Percentiles rank a stretch among this genome's conserved stretches.
Evolutionary conservation across 352 stramenopile genomes (phyloP).

Genomic region (Phytophthora ramorum): DNA sequence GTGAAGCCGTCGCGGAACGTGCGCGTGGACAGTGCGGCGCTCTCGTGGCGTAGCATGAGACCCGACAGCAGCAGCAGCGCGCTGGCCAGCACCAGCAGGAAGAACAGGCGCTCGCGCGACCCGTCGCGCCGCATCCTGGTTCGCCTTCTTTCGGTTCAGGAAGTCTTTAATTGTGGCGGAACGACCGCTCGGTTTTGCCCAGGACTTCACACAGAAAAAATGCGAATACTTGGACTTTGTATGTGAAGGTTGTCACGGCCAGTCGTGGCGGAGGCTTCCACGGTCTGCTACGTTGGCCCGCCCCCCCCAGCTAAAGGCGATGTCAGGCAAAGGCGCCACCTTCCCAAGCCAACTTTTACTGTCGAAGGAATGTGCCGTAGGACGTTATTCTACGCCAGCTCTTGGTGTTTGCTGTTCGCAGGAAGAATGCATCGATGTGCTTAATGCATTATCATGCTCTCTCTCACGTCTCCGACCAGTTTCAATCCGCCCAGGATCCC

Average conservation of each 20-base stretch:
- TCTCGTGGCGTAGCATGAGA: slow-evolving; percentile 67
- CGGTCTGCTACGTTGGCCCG: slow-evolving; percentile 8
- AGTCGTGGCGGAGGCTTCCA: no score
- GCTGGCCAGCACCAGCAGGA: slow-evolving; percentile 54
- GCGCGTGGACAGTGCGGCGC: slow-evolving; percentile 35
- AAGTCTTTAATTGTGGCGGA: slow-evolving; percentile 23
- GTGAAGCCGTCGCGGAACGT: slow-evolving; percentile 82
- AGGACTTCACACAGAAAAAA: neutral
- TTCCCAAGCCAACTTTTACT: neutral
- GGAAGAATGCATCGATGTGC: no score
- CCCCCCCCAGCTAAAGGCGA: slow-evolving; percentile 11
- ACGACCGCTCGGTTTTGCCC: slow-evolving; percentile 16
- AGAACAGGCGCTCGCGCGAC: slow-evolving; percentile 59
- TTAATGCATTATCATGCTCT: neutral
- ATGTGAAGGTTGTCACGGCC: slow-evolving; percentile 1
- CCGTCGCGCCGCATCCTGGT: slow-evolving; percentile 39
- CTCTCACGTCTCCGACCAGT: slow-evolving; percentile 1
- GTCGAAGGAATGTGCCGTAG: neutral
- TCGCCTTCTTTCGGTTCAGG: neutral
- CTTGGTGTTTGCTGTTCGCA: slow-evolving; percentile 3
- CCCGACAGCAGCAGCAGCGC: slow-evolving; percentile 65
- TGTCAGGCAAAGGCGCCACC: neutral
- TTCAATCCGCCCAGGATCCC: slow-evolving; percentile 10
- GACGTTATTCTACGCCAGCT: neutral
- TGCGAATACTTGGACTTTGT: slow-evolving; percentile 13